A percentile compares a stretch with the other conserved stretches of the same genome.
These are phyloP conservation scores for Pulveroboletus frians DNA, from an alignment of 768 basidiomycete species.

Conservation along the genomic window DNA sequence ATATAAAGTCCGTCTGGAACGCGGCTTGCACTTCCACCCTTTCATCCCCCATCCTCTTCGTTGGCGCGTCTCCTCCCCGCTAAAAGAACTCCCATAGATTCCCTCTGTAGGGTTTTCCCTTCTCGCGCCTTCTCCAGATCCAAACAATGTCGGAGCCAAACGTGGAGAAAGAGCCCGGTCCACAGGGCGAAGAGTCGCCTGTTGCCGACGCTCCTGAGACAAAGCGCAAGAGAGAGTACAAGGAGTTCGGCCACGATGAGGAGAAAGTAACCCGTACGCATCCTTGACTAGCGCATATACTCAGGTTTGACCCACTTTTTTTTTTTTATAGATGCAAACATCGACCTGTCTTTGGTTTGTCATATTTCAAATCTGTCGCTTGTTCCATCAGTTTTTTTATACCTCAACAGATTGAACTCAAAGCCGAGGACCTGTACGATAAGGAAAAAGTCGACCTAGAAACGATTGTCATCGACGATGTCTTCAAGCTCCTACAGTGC, in stretches of 20 bases:
- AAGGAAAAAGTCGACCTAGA: slow-evolving; percentile 99
- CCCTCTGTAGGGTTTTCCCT: slow-evolving; percentile 25
- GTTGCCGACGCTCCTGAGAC: slow-evolving; percentile 22
- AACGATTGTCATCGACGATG: slow-evolving; percentile 93
- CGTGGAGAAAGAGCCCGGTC: slow-evolving; percentile 65
- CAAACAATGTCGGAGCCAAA: slow-evolving; percentile 34
- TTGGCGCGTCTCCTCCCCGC: slow-evolving; percentile 3
- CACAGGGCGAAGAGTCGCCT: slow-evolving; percentile 45
- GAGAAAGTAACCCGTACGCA: slow-evolving; percentile 63
- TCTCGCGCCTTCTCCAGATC: background rate
- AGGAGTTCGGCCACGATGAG: slow-evolving; percentile 75
- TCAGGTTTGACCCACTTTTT: background rate
- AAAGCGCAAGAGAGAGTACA: slow-evolving; percentile 78
- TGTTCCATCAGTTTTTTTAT: background rate
- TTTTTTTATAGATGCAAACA: slow-evolving; percentile 62
- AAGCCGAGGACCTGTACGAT: slow-evolving; percentile 91
- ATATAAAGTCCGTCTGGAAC: slow-evolving; percentile 34
- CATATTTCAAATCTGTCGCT: slow-evolving; percentile 1
- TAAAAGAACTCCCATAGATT: slow-evolving; percentile 23
- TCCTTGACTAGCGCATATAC: background rate
- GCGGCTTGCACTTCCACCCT: slow-evolving; percentile 27
- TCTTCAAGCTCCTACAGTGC: slow-evolving; percentile 94
- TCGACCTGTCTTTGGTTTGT: slow-evolving; percentile 76
- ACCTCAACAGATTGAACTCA: slow-evolving; percentile 66
- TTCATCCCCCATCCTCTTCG: slow-evolving; percentile 17